Base-by-base conservation (phyloP, 176 grass and related monocot species). In the Musa troglodytarum region DNA sequence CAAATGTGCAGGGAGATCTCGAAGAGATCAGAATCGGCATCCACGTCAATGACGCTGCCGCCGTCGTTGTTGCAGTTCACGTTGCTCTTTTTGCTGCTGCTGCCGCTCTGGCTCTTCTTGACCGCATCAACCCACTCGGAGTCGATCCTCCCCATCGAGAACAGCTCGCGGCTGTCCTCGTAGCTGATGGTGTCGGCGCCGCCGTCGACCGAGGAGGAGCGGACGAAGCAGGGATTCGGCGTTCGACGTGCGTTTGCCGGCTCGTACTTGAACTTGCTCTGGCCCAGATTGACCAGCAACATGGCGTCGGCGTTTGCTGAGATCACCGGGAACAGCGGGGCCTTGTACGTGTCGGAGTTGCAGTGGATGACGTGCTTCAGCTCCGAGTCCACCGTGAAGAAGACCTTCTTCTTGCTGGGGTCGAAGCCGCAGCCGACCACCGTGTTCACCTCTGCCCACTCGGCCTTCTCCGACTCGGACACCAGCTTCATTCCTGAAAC, bases 161-260 rank as follows among this genome's bases (percentile, higher is more conserved):
- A 99, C 1, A 99, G 88, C 25, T 99, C 96, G 4, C 85, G 91
- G 82, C 96, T 99, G 64, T 95, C 88, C 75, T 99, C 91, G 75
- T 77, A 91, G 61, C 86, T 81, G 9, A 89, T 68, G 1, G 52
- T 80, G 15, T 74, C 24, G 0, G 82, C 67, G 0, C 77, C 79
- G 54, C 74, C 56, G 52, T 76, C 81, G 0, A 11, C 3, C 3
- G 86, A 87, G 51, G 64, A 49, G 28, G 88, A 74, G 24, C 85
- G 77, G 1, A 89, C 15, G 81, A 99, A 94, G 86, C 91, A 99
- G 34, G 91, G 91, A 78, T 92, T 88, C 1, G 88, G 43, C 61
- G 96, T 95, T 53, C 96, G 80, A 15, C 73, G 83, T 53, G 83
- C 76, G 78, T 99, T 99, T 0, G 88, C 96, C 1, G 86, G 96